Percentiles rank a stretch among this genome's conserved stretches.
Evolutionary conservation across 2,329 filamentous ascomycete genomes (phyloP).

Genomic region (Pseudovirgaria hyperparasitica): DNA sequence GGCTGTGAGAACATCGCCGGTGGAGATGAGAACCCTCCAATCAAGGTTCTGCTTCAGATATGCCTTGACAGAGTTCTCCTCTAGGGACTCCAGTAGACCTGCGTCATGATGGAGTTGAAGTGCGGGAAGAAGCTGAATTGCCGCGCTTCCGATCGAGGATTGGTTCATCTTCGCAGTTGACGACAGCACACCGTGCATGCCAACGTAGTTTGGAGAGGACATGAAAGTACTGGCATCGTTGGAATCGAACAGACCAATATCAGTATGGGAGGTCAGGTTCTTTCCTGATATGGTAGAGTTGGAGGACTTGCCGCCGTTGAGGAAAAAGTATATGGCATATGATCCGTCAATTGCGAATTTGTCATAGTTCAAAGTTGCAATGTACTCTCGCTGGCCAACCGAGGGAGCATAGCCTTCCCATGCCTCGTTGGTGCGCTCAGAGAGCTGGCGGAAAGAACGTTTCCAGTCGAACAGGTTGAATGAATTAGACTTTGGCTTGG

Average conservation of each 20-base stretch:
- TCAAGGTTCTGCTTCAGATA: conserved; percentile 13
- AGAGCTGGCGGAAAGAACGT: conserved; percentile 8
- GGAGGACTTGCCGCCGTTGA: conserved; percentile 42
- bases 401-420: background rate
- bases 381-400: conserved; percentile 45
- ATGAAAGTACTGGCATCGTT: too few relatives aligned
- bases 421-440: conserved; percentile 3
- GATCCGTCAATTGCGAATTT: conserved; percentile 49
- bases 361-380: conserved; percentile 50
- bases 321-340: conserved; percentile 56
- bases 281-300: too few relatives aligned
- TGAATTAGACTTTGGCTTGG: too few relatives aligned
- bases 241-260: too few relatives aligned
- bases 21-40: conserved; percentile 13
- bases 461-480: too few relatives aligned
- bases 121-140: conserved; percentile 19
- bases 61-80: conserved; percentile 9
- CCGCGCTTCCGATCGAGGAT: conserved; percentile 20
- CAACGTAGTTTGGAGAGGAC: too few relatives aligned
- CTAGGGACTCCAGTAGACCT: conserved; percentile 18
- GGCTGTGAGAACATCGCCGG: background rate
- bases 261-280: too few relatives aligned
- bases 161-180: conserved; percentile 14
- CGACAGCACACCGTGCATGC: conserved; percentile 19
- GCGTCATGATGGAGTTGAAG: conserved; percentile 19